Evolutionary conservation across 2,329 filamentous ascomycete genomes (phyloP).

Genomic region (Botrytis hyacinthi): DNA sequence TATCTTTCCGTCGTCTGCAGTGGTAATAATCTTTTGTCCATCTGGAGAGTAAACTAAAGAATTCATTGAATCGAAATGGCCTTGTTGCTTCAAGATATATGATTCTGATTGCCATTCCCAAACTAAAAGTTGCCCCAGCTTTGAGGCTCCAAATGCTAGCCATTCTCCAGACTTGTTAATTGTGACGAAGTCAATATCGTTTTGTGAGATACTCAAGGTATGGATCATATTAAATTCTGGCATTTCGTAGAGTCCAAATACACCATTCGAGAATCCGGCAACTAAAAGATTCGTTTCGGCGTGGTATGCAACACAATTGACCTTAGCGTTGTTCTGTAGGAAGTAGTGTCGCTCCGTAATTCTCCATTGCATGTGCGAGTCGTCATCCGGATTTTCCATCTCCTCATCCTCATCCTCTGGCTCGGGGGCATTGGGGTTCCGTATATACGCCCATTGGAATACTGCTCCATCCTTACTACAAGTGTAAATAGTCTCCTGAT

Average conservation of each 20-base stretch:
- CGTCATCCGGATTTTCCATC: constrained; percentile 57
- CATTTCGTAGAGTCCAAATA: constrained; percentile 93
- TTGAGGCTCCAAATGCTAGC: constrained; percentile 94
- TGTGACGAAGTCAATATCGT: constrained; percentile 90
- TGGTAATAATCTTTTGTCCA: constrained; percentile 87
- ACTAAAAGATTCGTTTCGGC: constrained; percentile 87
- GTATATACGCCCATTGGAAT: constrained; percentile 85
- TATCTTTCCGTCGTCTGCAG: constrained; percentile 94
- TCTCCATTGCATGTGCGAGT: constrained; percentile 77
- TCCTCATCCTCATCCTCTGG: constrained; percentile 50
- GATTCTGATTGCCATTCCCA: constrained; percentile 99
- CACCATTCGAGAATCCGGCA: constrained; percentile 89
- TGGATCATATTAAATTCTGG: constrained; percentile 96
- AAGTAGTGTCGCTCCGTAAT: constrained; percentile 93
- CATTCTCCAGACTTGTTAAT: constrained; percentile 95
- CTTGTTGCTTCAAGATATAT: constrained; percentile 97
- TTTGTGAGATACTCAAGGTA: constrained; percentile 89
- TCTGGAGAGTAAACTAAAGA: constrained; percentile 89
- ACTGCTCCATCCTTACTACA: constrained; percentile 96
- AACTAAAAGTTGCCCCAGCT: constrained; percentile 90
- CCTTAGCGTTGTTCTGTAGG: constrained; percentile 81
- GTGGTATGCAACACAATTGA: constrained; percentile 90
- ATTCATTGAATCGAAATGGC: constrained; percentile 95
- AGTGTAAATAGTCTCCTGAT: constrained; percentile 95
- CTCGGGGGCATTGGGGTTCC: constrained; percentile 54